Evolutionary conservation across 768 basidiomycete genomes (phyloP).

Genomic region (Suillus placidus): DNA sequence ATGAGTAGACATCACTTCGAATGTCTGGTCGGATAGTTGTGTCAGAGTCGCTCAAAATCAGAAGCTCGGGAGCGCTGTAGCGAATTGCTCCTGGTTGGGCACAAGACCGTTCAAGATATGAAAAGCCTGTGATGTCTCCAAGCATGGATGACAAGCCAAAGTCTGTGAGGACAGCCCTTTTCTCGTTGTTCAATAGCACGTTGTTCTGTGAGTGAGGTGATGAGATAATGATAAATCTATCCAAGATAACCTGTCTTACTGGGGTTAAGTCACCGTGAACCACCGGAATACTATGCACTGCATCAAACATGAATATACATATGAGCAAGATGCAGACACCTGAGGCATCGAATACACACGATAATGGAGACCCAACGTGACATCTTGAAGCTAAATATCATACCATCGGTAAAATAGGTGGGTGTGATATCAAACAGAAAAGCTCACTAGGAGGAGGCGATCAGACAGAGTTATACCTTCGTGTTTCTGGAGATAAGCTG

Average conservation of each 20-base stretch:
- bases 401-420: background rate
- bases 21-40: background rate
- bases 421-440: background rate
- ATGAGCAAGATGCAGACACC: background rate
- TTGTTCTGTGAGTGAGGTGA: conserved; percentile 33
- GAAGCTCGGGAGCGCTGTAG: conserved; percentile 46
- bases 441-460: background rate
- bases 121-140: conserved; percentile 34
- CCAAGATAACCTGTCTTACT: background rate
- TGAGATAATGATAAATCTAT: background rate
- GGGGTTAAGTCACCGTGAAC: conserved; percentile 5
- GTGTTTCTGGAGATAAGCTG: conserved; percentile 20
- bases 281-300: background rate
- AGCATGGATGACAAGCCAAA: conserved; percentile 45
- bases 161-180: conserved; percentile 43
- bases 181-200: conserved; percentile 44
- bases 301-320: background rate
- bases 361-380: background rate
- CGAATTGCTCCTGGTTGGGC: conserved; percentile 39
- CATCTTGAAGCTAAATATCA: background rate
- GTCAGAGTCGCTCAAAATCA: conserved; percentile 18
- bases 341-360: background rate
- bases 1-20: conserved; percentile 13
- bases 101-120: conserved; percentile 32
- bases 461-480: background rate